Evolutionary conservation across 495 filamentous ascomycete species (phyloP), one percentile per base, ranked within the genome.

Genomic region (Penicillium macrosclerotiorum): DNA sequence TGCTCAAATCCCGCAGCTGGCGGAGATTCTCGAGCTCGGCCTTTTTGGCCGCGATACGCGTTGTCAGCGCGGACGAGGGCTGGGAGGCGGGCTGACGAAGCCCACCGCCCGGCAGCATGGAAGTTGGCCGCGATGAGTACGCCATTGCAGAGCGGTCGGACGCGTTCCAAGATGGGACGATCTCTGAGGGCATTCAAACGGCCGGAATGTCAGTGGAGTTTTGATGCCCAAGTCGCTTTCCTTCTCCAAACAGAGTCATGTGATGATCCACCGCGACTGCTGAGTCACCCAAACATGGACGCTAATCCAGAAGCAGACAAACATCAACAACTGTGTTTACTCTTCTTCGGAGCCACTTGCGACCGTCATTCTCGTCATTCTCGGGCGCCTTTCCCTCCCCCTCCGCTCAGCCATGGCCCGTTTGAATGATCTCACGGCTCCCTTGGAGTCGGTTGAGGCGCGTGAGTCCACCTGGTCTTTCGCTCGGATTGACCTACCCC

Each of bases 31-130:
- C 90, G 11, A 98, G 78, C 63, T 98, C 93, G 31, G 85, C 85
- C 63, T 88, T 90, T 72, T 98, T 98, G 60, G 95, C 89, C 38
- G 87, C 85, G 63, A 98, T 90, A 39, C 94, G 85, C 20, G 89
- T 81, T 22, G 87, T 62, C n/a, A 98, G 75, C 19, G 84, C 81
- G 3, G 89, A 84, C 14, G 92, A 90, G 63, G 91, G 90, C 27
- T 86, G 80, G 59, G 31, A 75, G 69, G 37, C 68, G 65, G 66
- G 59, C 36, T 67, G 71, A 17, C 72, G 71, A 54, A 71, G 45
- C 17, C 54, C 61, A 14, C 59, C 47, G 40, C 55, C 52, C 12
- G 65, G 65, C 25, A 63, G 42, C 47, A 69, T 72, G 20, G 59
- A 68, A n/a, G 63, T 68, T 57, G 65, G 57, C 49, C 84, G 73